Evolutionary conservation across 768 basidiomycete genomes (phyloP).

Genomic region (Nevesoporus exiguus): DNA sequence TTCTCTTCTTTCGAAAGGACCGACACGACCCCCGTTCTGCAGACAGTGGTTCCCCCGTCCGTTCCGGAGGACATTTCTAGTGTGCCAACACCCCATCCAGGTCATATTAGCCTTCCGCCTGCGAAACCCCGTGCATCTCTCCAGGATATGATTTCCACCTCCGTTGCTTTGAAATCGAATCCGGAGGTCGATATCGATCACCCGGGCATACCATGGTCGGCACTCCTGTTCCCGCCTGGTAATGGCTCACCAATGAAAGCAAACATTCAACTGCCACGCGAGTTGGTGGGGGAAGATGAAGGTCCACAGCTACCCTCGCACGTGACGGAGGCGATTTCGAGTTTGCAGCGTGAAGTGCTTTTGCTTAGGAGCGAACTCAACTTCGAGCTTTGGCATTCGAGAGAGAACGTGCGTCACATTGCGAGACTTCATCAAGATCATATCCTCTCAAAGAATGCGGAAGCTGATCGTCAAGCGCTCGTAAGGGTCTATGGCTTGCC

Average conservation of each 20-base stretch:
- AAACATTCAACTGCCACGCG: conserved; percentile 16
- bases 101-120: conserved; percentile 34
- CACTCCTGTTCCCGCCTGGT: conserved; percentile 38
- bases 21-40: conserved; percentile 3
- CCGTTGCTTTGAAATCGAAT: conserved; percentile 70
- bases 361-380: conserved; percentile 78
- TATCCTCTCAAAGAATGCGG: conserved; percentile 68
- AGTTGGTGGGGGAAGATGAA: conserved; percentile 10
- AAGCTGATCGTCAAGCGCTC: conserved; percentile 77
- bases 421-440: conserved; percentile 75
- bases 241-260: conserved; percentile 27
- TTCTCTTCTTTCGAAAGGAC: background rate
- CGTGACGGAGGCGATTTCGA: conserved; percentile 63
- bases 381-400: conserved; percentile 79
- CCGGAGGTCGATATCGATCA: conserved; percentile 58
- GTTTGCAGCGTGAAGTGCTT: conserved; percentile 71
- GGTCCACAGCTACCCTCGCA: conserved; percentile 38
- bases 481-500: conserved; percentile 41
- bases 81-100: conserved; percentile 31
- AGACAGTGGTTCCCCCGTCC: conserved; percentile 2
- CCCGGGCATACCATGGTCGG: conserved; percentile 50
- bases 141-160: conserved; percentile 72
- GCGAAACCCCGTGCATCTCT: conserved; percentile 48
- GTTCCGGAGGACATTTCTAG: conserved; percentile 22
- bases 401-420: conserved; percentile 79